These are phyloP conservation scores for Cystobasidium onofrii DNA, from an alignment of 768 basidiomycete genomes.

Conservation along the genomic window DNA sequence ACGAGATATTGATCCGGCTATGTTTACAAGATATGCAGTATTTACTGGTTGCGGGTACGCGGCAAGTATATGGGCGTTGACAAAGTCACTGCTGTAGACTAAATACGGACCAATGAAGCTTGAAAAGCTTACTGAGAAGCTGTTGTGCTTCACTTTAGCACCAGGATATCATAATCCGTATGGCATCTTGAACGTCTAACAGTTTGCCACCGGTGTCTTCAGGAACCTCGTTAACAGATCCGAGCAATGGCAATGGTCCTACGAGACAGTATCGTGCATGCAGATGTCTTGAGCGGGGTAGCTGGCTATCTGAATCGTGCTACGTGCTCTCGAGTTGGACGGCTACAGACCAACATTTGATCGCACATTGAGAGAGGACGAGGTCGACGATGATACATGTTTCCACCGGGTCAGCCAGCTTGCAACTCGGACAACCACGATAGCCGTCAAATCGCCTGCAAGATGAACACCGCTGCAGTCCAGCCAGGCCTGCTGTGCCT, in stretches of 20 bases:
- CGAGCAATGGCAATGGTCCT: too few species aligned
- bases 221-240: too few species aligned
- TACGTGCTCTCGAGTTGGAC: too few species aligned
- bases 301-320: too few species aligned
- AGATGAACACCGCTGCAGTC: background rate
- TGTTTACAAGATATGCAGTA: too few species aligned
- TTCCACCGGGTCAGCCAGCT: background rate
- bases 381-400: background rate
- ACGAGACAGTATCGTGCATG: background rate
- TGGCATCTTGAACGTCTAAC: background rate
- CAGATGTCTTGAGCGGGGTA: background rate
- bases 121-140: background rate
- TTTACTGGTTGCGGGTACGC: too few species aligned
- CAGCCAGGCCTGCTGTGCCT: background rate
- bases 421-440: background rate
- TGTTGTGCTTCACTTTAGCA: background rate
- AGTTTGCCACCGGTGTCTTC: background rate
- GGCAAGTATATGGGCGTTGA: too few species aligned
- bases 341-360: background rate
- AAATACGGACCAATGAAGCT: too few species aligned
- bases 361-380: too few species aligned
- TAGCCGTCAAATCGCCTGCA: background rate
- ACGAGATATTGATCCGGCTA: too few species aligned
- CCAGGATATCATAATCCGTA: background rate
- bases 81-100: too few species aligned